Evolutionary conservation across 208 protist genomes (phyloP).

Genomic region (Leishmania martiniquensis): DNA sequence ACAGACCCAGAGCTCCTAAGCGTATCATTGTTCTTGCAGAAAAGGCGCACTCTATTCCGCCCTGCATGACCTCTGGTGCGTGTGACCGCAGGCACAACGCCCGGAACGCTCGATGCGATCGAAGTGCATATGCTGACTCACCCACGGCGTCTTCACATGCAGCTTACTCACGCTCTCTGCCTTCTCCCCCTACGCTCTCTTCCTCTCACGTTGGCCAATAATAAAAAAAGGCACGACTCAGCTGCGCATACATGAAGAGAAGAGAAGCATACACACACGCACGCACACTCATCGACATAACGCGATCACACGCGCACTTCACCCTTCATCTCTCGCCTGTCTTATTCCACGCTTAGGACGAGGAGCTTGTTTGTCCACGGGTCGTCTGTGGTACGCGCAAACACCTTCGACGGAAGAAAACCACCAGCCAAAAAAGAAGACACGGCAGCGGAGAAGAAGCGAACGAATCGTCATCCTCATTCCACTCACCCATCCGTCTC

Average conservation of each 20-base stretch:
- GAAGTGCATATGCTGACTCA: neutral
- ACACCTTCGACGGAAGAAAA: neutral
- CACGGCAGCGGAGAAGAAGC: neutral
- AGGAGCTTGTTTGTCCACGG: neutral
- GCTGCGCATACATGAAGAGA: neutral
- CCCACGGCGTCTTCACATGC: neutral
- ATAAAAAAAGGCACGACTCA: neutral
- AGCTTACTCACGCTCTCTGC: neutral
- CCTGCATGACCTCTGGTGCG: neutral
- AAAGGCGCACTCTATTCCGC: neutral
- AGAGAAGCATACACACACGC: neutral
- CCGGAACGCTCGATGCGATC: no score
- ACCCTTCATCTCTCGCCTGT: neutral
- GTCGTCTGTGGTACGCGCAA: neutral
- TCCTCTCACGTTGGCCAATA: neutral
- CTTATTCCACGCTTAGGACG: neutral
- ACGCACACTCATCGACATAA: neutral
- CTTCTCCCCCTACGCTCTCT: neutral
- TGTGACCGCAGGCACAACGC: no score
- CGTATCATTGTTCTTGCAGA: neutral
- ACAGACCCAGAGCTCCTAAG: neutral
- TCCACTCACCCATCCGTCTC: neutral
- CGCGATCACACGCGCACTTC: neutral
- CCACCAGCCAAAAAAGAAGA: neutral
- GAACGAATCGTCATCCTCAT: no score